Conservation (phyloP, 441 rosid species). For the Eruca vesicaria region DNA sequence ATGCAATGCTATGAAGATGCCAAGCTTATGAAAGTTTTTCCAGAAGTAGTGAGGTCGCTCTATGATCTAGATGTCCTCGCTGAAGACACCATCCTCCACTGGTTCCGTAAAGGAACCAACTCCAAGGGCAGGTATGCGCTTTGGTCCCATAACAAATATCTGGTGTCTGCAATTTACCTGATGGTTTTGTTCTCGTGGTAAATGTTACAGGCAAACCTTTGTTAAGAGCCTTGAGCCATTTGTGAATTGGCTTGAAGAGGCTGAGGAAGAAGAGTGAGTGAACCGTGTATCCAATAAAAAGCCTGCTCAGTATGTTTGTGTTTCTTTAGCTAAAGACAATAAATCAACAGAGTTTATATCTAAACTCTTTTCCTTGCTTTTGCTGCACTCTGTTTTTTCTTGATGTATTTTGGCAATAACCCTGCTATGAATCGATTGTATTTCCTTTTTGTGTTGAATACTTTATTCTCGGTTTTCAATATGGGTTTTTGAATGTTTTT, state of each 20-base stretch:
- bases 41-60: slow-evolving; percentile 84
- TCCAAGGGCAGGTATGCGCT: background rate
- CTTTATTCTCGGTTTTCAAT: background rate
- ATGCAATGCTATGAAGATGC: slow-evolving; percentile 98
- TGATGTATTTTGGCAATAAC: background rate
- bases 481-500: background rate
- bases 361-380: background rate
- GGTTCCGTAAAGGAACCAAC: background rate
- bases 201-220: background rate
- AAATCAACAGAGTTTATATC: background rate
- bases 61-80: slow-evolving; percentile 94
- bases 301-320: background rate
- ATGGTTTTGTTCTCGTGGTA: background rate
- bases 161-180: background rate
- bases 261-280: background rate
- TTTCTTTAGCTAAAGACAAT: background rate
- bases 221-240: background rate
- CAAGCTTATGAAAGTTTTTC: slow-evolving; percentile 94
- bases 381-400: background rate
- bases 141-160: background rate
- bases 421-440: background rate
- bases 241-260: background rate
- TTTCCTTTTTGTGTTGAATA: background rate
- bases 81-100: slow-evolving; percentile 21
- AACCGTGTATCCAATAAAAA: background rate